phyloP scores from a whole-genome alignment of 495 filamentous ascomycete genomes.

The Penicillium tannophilum region DNA sequence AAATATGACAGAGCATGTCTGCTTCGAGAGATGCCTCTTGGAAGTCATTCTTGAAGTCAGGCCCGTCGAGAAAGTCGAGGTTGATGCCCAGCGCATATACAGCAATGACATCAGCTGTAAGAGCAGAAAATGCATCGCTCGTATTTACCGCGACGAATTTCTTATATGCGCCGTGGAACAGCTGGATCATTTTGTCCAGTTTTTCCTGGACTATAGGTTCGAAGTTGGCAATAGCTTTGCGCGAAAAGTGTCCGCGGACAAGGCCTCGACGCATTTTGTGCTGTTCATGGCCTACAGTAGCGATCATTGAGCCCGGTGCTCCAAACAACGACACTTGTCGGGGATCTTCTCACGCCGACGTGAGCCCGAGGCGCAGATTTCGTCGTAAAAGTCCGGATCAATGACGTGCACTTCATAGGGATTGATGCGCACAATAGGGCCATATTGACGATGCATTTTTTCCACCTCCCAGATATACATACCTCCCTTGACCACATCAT shows the following conservation, averaged over 20 bases:
- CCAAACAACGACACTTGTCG: background rate
- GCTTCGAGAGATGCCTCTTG: slow-evolving; percentile 1
- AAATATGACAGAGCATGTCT: background rate
- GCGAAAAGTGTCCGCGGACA: background rate
- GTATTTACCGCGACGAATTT: slow-evolving; percentile 29
- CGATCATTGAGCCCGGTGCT: background rate
- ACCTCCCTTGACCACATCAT: slow-evolving; percentile 28
- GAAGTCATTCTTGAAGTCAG: slow-evolving; percentile 10
- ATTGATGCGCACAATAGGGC: slow-evolving; percentile 3
- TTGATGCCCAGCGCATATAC: slow-evolving; percentile 38
- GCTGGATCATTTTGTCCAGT: slow-evolving; percentile 5
- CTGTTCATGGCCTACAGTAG: background rate
- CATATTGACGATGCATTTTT: slow-evolving; percentile 15
- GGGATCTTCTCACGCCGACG: background rate
- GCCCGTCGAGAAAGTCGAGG: slow-evolving; percentile 17
- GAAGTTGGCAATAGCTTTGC: background rate
- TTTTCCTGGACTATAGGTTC: background rate
- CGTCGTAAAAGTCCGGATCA: background rate
- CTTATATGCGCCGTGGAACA: background rate
- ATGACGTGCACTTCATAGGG: background rate
- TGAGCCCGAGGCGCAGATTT: background rate
- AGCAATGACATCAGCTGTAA: slow-evolving; percentile 49
- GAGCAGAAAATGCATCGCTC: slow-evolving; percentile 35
- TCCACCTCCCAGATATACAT: slow-evolving; percentile 12
- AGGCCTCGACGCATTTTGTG: background rate